Conservation (phyloP, 1,139 yeast genomes). For the Taiozyma sp. region DNA sequence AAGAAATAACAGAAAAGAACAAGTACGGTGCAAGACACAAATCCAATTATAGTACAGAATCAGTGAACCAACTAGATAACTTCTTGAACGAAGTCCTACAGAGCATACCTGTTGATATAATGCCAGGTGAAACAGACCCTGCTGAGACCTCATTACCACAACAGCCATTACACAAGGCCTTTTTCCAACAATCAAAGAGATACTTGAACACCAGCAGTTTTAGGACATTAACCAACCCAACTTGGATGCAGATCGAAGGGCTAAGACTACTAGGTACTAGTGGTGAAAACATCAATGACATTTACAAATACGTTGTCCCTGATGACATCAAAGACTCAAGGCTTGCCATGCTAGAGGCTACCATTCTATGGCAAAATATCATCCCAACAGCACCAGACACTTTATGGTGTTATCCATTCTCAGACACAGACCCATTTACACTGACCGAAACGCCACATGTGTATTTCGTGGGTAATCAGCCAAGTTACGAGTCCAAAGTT, state of each 20-base stretch:
- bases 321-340: constrained; percentile 32
- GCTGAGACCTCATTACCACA: constrained; percentile 83
- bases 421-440: constrained; percentile 77
- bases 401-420: constrained; percentile 80
- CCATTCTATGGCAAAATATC: constrained; percentile 77
- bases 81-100: constrained; percentile 54
- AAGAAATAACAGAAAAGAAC: constrained; percentile 23
- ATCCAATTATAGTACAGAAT: constrained; percentile 41
- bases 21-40: constrained; percentile 51
- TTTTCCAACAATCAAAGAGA: constrained; percentile 46
- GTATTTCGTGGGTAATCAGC: constrained; percentile 83
- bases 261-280: constrained; percentile 62
- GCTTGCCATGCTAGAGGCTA: constrained; percentile 56
- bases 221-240: constrained; percentile 65
- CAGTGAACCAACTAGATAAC: constrained; percentile 44
- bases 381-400: constrained; percentile 98
- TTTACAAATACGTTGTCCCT: constrained; percentile 56
- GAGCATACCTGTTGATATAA: constrained; percentile 61
- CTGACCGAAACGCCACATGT: constrained; percentile 74
- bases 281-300: constrained; percentile 82
- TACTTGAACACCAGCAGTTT: constrained; percentile 38
- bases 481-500: constrained; percentile 40
- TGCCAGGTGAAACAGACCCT: constrained; percentile 88
- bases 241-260: constrained; percentile 55
- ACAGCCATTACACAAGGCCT: constrained; percentile 75